These are phyloP conservation scores for Rhodotorula babjevae DNA, from an alignment of 768 basidiomycete genomes.

Conservation along the genomic window DNA sequence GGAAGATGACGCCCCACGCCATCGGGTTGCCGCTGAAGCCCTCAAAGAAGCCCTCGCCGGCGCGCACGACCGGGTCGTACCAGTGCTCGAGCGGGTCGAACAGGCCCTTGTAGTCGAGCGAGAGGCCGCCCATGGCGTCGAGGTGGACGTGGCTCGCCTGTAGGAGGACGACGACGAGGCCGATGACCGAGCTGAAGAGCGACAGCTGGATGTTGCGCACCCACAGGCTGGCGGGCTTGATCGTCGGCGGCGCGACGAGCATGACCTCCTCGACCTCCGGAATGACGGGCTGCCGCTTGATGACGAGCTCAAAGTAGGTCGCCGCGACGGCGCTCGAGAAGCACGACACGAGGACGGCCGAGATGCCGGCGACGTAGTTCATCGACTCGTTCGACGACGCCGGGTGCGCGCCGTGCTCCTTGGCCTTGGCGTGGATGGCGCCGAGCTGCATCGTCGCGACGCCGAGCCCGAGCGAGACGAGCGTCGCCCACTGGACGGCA, in stretches of 20 bases:
- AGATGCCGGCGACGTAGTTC: slow-evolving; percentile 30
- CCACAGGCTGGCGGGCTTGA: slow-evolving; percentile 36
- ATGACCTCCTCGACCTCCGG: slow-evolving; percentile 23
- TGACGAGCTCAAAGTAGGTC: slow-evolving; percentile 38
- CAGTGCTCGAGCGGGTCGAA: slow-evolving; percentile 36
- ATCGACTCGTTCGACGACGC: slow-evolving; percentile 2
- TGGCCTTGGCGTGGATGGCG: slow-evolving; percentile 24
- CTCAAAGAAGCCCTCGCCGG: slow-evolving; percentile 32
- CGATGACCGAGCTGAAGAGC: slow-evolving; percentile 31
- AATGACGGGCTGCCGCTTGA: slow-evolving; percentile 24
- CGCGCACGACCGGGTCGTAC: slow-evolving; percentile 33
- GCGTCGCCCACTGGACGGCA: slow-evolving; percentile 27
- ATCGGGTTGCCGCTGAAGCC: slow-evolving; percentile 24
- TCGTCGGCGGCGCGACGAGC: slow-evolving; percentile 26
- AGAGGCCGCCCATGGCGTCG: slow-evolving; percentile 23
- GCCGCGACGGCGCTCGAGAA: slow-evolving; percentile 37
- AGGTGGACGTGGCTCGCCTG: slow-evolving; percentile 35
- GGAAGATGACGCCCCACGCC: slow-evolving; percentile 30
- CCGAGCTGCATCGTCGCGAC: slow-evolving; percentile 38
- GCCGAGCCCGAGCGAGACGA: slow-evolving; percentile 34
- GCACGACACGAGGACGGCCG: slow-evolving; percentile 34
- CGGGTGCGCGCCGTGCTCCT: slow-evolving; percentile 16
- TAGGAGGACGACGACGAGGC: slow-evolving; percentile 25
- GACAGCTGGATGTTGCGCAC: slow-evolving; percentile 39
- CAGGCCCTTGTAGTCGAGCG: slow-evolving; percentile 31